Conservation (phyloP, 2,329 filamentous ascomycete genomes). For the Colletotrichum musicola region DNA sequence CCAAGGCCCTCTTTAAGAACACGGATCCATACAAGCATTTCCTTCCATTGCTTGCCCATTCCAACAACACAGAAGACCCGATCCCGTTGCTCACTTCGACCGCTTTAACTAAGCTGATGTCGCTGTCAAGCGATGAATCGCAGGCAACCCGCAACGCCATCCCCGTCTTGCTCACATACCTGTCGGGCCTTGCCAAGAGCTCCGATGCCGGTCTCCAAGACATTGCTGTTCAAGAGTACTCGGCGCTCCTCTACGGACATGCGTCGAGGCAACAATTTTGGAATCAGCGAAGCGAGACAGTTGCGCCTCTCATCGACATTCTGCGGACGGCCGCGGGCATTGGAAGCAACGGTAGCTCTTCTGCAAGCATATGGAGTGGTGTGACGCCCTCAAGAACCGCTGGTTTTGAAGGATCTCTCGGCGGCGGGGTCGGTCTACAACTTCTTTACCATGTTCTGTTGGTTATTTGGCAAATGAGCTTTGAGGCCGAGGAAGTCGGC, state of each 20-base stretch:
- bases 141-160: conserved; percentile 80
- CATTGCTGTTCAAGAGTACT: conserved; percentile 94
- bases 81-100: conserved; percentile 92
- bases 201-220: conserved; percentile 93
- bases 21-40: conserved; percentile 85
- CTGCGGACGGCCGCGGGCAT: conserved; percentile 82
- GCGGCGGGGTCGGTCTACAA: conserved; percentile 91
- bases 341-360: conserved; percentile 72
- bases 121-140: conserved; percentile 72
- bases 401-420: conserved; percentile 72
- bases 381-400: conserved; percentile 66
- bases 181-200: conserved; percentile 85
- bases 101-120: conserved; percentile 85
- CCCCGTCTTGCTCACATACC: conserved; percentile 85
- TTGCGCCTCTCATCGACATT: conserved; percentile 85
- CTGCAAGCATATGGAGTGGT: conserved; percentile 73
- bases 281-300: conserved; percentile 87
- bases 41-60: conserved; percentile 84
- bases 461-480: conserved; percentile 96
- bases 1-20: conserved; percentile 80
- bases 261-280: conserved; percentile 87
- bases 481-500: conserved; percentile 81
- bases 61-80: conserved; percentile 79
- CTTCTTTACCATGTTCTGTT: conserved; percentile 94
- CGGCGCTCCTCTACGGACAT: conserved; percentile 81